Conservation (phyloP, 345 rosid species). For the Boechera divaricarpa region DNA sequence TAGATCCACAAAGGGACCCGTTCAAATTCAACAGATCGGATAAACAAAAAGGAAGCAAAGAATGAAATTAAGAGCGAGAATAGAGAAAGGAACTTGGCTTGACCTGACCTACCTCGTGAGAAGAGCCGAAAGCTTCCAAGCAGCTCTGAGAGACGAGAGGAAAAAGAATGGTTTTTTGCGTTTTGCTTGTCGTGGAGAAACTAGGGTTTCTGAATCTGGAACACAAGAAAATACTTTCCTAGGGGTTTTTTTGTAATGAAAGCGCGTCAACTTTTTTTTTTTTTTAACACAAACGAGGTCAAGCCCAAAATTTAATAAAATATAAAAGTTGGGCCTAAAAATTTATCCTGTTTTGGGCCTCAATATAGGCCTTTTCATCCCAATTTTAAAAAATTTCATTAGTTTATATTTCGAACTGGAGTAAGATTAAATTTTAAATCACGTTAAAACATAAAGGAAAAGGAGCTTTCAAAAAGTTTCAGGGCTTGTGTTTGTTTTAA, state of each 20-base stretch:
- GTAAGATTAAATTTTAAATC: no score
- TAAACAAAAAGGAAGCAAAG: background rate
- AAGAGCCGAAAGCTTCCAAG: background rate
- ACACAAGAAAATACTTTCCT: background rate
- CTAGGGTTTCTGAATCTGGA: slow-evolving; percentile 38
- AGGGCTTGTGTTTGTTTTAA: no score
- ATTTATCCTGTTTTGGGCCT: background rate
- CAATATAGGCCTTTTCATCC: background rate
- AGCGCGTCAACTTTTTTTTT: slow-evolving; percentile 7
- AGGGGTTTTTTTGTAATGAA: background rate
- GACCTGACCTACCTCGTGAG: slow-evolving; percentile 27
- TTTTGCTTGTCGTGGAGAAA: background rate
- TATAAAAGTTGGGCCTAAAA: background rate
- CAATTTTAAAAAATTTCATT: no score
- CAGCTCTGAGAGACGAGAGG: slow-evolving; percentile 4
- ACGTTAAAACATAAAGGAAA: no score
- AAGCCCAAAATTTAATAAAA: slow-evolving; percentile 1
- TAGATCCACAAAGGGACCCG: background rate
- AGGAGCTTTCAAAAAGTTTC: no score
- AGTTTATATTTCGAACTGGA: no score
- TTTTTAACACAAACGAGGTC: background rate
- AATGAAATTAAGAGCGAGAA: background rate
- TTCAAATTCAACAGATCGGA: slow-evolving; percentile 23
- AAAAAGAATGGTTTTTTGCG: background rate
- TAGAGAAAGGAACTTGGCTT: background rate